phyloP scores from a whole-genome alignment of 2,329 filamentous ascomycete species.

The Neofusicoccum parvum region DNA sequence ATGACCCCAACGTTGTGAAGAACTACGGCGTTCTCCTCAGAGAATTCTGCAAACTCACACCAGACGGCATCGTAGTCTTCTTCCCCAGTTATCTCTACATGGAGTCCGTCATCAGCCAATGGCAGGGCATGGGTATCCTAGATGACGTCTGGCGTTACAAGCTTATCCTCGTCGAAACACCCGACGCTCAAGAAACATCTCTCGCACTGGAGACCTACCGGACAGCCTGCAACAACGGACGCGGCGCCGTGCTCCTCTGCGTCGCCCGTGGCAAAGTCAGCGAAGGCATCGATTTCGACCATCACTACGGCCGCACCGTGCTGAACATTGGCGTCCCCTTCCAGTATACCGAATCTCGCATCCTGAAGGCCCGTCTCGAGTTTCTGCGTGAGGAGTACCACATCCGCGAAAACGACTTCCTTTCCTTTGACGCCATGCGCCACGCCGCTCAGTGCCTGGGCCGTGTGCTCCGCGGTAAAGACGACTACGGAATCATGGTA shows the following conservation, averaged over 20 bases:
- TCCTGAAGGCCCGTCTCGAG: slow-evolving; percentile 91
- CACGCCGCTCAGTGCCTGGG: slow-evolving; percentile 96
- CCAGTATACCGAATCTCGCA: slow-evolving; percentile 97
- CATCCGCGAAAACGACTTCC: slow-evolving; percentile 94
- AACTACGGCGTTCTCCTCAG: slow-evolving; percentile 94
- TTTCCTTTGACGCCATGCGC: slow-evolving; percentile 99
- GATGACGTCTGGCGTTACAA: slow-evolving; percentile 99
- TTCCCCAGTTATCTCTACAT: slow-evolving; percentile 99
- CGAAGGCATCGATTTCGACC: slow-evolving; percentile 98
- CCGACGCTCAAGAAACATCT: slow-evolving; percentile 95
- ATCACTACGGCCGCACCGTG: slow-evolving; percentile 95
- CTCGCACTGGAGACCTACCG: slow-evolving; percentile 94
- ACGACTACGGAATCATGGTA: slow-evolving; percentile 99
- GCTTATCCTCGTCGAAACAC: slow-evolving; percentile 94
- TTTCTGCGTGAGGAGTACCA: slow-evolving; percentile 97
- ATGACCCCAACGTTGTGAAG: slow-evolving; percentile 93
- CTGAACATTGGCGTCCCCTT: slow-evolving; percentile 96
- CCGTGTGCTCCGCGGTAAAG: slow-evolving; percentile 91
- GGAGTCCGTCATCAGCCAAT: slow-evolving; percentile 98
- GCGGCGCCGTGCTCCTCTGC: slow-evolving; percentile 89
- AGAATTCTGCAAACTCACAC: slow-evolving; percentile 94
- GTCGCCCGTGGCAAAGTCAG: slow-evolving; percentile 97
- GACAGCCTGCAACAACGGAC: slow-evolving; percentile 94
- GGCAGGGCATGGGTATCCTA: slow-evolving; percentile 97
- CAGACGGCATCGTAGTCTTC: slow-evolving; percentile 98